These are phyloP conservation scores for Nemania sp. DNA, from an alignment of 2,329 filamentous ascomycete genomes.

Conservation along the genomic window DNA sequence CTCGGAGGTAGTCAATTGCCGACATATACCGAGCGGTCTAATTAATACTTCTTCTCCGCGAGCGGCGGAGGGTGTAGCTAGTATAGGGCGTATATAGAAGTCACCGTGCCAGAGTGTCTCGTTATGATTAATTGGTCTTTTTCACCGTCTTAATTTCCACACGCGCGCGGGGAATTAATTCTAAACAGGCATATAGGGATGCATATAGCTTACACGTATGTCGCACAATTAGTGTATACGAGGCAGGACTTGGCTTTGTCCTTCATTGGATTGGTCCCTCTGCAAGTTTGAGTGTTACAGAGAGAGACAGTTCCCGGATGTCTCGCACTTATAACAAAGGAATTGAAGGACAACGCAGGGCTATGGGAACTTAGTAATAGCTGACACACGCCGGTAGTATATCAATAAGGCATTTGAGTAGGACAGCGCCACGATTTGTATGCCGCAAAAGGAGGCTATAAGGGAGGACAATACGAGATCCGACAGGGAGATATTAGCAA, in stretches of 20 bases:
- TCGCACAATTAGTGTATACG: too few species aligned
- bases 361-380: too few species aligned
- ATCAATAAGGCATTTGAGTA: too few species aligned
- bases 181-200: background rate
- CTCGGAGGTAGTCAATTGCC: background rate
- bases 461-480: background rate
- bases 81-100: background rate
- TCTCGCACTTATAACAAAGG: conserved; percentile 3
- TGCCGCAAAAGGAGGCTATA: too few species aligned
- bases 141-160: background rate
- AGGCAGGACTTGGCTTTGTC: background rate
- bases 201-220: too few species aligned
- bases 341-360: too few species aligned
- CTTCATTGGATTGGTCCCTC: background rate
- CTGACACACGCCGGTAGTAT: too few species aligned
- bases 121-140: conserved; percentile 1
- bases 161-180: background rate
- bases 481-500: background rate
- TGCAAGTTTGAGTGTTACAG: background rate
- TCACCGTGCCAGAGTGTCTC: too few species aligned
- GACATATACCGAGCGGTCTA: too few species aligned
- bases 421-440: too few species aligned
- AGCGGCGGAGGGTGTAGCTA: background rate
- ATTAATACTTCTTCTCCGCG: too few species aligned
- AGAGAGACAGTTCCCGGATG: conserved; percentile 2